Evolutionary conservation across 345 rosid genomes (phyloP), one percentile per base, ranked within the genome.

Genomic region (Fremontodendron californicum): DNA sequence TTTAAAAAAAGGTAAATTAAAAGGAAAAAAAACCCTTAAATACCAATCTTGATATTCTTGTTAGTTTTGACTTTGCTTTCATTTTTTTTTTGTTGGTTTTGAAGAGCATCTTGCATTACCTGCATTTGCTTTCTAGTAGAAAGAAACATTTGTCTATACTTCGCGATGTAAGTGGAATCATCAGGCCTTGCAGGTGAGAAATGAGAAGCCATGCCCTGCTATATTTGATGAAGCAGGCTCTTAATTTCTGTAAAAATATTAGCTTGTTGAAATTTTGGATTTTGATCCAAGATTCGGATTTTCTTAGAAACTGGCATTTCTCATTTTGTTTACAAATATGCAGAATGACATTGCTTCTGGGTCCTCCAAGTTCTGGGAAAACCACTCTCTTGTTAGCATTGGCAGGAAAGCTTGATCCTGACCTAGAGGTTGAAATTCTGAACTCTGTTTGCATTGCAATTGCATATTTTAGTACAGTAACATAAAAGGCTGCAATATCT

Each of bases 361-460:
- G 98, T 75, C 97, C 98, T 79, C 98, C 97, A 4, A 77, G 89
- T 77, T 90, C 98, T 4, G 98, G 98, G 68, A 93, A 94, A 80
- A 91, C 97, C 4, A 89, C 95, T 0, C 85, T 93, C 23, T 71
- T 94, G 78, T 52, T 88, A 79, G 94, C 94, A 31, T 78, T 92
- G 82, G 87, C 94, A 15, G 94, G 89, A 80, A 89, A 84, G 80
- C 91, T 80, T 71, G 94, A 86, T 60, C 51, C 75, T 21, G 72
- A 75, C 70, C 82, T 63, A 13, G 18, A 70, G 74, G 54, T 29
- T 70, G 37, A 48, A 70, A 55, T 27, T 23, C 33, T 19, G 25
- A 35, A 19, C 18, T 35, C 3, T 3, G 45, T 6, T 40, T 13
- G 35, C 63, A 51, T 40, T 13, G 35, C 63, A 51, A 6, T 25